phyloP scores from a whole-genome alignment of 2,329 filamentous ascomycete species.

The Elsinoe fawcettii region DNA sequence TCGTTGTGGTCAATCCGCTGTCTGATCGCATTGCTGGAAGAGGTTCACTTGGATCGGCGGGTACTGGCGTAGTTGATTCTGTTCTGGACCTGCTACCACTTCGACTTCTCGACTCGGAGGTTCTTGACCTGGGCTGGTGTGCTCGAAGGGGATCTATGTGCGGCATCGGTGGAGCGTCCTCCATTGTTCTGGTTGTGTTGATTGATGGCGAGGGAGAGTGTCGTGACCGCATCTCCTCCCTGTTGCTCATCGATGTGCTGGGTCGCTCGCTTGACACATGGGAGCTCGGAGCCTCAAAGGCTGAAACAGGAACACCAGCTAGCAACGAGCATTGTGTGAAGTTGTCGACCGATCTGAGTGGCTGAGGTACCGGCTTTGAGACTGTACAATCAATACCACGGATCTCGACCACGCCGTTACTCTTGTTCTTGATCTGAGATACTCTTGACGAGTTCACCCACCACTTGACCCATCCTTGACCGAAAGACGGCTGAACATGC shows the following conservation, averaged over 20 bases:
- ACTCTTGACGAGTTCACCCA: constrained; percentile 36
- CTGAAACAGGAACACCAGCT: not conserved
- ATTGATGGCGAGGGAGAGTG: constrained; percentile 2
- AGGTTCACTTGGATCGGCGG: not conserved
- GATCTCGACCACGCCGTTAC: constrained; percentile 33
- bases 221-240: not conserved
- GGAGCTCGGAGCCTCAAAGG: constrained; percentile 19
- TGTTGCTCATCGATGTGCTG: not conserved
- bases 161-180: not conserved
- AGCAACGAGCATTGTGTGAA: constrained; percentile 3
- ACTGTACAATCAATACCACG: constrained; percentile 36
- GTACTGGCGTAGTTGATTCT: not conserved
- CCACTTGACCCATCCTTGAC: constrained; percentile 38
- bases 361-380: constrained; percentile 21
- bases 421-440: constrained; percentile 35
- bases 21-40: not conserved
- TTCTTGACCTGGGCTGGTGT: not conserved
- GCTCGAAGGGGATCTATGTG: not conserved
- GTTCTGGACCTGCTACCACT: not conserved
- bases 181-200: not conserved
- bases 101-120: not conserved
- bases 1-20: not conserved
- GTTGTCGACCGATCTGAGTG: constrained; percentile 1
- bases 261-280: constrained; percentile 11
- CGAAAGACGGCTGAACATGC: constrained; percentile 38